A percentile compares a stretch with the other conserved stretches of the same genome.
Evolutionary conservation across 352 stramenopile species (phyloP).

Genomic region (Phytophthora capsici): DNA sequence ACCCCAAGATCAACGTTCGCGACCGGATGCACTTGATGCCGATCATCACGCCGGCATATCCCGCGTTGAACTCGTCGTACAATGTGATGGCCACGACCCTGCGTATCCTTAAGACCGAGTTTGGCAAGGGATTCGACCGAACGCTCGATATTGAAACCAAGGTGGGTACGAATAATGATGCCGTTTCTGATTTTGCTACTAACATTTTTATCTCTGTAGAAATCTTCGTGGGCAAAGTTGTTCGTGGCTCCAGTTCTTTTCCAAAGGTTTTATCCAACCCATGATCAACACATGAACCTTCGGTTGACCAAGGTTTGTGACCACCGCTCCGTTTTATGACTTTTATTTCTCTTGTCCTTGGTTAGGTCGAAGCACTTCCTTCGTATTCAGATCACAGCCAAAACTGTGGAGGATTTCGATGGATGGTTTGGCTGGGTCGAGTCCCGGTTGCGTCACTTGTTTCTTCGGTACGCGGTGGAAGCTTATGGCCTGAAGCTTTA

Average conservation of each 20-base stretch:
- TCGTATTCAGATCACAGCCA: constrained; percentile 75
- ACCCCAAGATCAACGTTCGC: constrained; percentile 80
- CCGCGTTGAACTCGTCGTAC: constrained; percentile 98
- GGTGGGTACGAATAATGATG: constrained; percentile 36
- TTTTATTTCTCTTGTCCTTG: background rate
- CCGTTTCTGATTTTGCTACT: background rate
- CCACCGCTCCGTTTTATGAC: constrained; percentile 17
- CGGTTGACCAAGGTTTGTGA: background rate
- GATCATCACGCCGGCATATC: constrained; percentile 99
- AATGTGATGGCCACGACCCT: constrained; percentile 95
- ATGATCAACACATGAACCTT: background rate
- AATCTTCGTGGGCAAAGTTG: constrained; percentile 79
- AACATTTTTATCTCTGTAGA: constrained; percentile 40
- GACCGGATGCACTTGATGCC: constrained; percentile 97
- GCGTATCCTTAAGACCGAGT: constrained; percentile 91
- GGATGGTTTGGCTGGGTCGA: constrained; percentile 90
- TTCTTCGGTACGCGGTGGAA: constrained; percentile 61
- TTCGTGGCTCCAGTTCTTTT: constrained; percentile 78
- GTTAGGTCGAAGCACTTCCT: constrained; percentile 84
- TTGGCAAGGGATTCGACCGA: constrained; percentile 65
- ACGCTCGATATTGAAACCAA: constrained; percentile 87
- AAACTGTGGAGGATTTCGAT: constrained; percentile 59
- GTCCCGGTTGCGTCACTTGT: constrained; percentile 81
- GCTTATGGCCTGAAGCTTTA: constrained; percentile 1
- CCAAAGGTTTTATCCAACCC: constrained; percentile 57